Evolutionary conservation across 306 rosid genomes (phyloP), one percentile per base, ranked within the genome.

Genomic region (Clitoria ternatea): DNA sequence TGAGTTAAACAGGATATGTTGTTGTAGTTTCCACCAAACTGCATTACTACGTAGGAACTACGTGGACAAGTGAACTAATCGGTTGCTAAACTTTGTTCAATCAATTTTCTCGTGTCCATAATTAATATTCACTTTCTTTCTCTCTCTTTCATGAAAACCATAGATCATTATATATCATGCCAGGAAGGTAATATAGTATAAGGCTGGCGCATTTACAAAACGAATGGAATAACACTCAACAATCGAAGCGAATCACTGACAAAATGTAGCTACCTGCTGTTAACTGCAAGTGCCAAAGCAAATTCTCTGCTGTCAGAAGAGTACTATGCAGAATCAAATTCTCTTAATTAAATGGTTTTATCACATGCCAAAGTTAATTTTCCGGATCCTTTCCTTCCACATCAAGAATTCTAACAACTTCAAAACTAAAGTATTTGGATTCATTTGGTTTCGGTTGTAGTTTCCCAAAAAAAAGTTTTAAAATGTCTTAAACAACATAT

Each of bases 361-460:
- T 54, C 52, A 9, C 18, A 74, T 26, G 61, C 40, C 43, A 61
- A 69, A 52, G 44, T 73, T 42, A 39, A 37, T 63, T 64, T 57
- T 47, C 24, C 5, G 15, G 77, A 75, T 80, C 53, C 84, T 57
- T 80, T 75, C 24, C 84, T 80, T 80, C 20, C 12, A 26, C 45
- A 18, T 50, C 76, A 64, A 75, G 74, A 42, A 52, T 75, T 66
- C 53, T 14, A 54, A 56, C 26, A n/a, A n/a, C n/a, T n/a, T n/a
- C n/a, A n/a, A n/a, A n/a, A n/a, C n/a, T n/a, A n/a, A n/a, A n/a
- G n/a, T n/a, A n/a, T n/a, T n/a, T n/a, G n/a, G n/a, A n/a, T n/a
- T n/a, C n/a, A n/a, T n/a, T n/a, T n/a, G n/a, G n/a, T n/a, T n/a
- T n/a, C n/a, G n/a, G n/a, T n/a, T n/a, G n/a, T n/a, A n/a, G n/a